Evolutionary conservation across 108 stramenopile species (phyloP).

Genomic region (Thalassiosira profunda): DNA sequence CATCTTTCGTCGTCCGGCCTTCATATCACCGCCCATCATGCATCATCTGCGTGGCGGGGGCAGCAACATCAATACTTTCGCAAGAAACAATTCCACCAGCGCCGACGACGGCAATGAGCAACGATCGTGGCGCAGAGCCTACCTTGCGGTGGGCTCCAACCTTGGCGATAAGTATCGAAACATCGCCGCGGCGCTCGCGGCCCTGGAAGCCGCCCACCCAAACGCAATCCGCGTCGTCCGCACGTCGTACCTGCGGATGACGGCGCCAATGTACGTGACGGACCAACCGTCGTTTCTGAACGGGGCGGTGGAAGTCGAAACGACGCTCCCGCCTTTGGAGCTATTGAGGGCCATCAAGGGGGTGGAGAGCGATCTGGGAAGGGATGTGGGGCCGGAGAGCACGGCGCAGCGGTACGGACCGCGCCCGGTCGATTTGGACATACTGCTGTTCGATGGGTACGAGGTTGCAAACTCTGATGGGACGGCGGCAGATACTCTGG

Average conservation of each 20-base stretch:
- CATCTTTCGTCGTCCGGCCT: neutral
- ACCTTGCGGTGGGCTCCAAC: constrained; percentile 89
- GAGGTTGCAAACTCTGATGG: constrained; percentile 21
- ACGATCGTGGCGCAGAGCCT: constrained; percentile 46
- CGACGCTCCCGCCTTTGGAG: constrained; percentile 54
- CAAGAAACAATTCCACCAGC: neutral
- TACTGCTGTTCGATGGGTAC: constrained; percentile 68
- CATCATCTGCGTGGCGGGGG: neutral
- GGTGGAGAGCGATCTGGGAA: constrained; percentile 71
- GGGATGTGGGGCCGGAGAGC: constrained; percentile 48
- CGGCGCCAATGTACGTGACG: constrained; percentile 87
- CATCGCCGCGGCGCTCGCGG: constrained; percentile 53
- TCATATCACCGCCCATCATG: neutral
- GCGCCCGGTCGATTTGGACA: constrained; percentile 92
- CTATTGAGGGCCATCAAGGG: constrained; percentile 64
- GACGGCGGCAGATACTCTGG: constrained; percentile 8
- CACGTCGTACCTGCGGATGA: constrained; percentile 82
- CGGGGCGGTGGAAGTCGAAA: constrained; percentile 83
- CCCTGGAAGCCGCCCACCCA: constrained; percentile 45
- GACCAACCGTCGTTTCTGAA: constrained; percentile 91
- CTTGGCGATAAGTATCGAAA: constrained; percentile 69
- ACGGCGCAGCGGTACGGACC: constrained; percentile 74
- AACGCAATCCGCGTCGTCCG: constrained; percentile 38
- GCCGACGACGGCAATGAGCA: neutral
- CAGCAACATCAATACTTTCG: neutral